Percentiles rank a stretch among this genome's conserved stretches.
Conservation (phyloP, 2,329 filamentous ascomycete species). For the Colletotrichum sp. region DNA sequence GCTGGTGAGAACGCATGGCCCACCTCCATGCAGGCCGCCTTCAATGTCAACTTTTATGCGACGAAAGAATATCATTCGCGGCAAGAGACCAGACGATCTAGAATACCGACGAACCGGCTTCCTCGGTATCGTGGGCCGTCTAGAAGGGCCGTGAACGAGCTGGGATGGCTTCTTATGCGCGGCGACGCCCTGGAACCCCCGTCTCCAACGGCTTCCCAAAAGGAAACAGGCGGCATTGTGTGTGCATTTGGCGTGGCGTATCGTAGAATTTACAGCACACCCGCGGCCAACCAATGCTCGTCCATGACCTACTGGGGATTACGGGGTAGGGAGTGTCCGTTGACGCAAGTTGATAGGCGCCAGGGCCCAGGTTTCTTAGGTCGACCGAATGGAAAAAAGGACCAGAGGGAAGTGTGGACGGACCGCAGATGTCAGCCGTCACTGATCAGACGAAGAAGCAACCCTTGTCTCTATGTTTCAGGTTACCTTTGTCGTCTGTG, state of each 20-base stretch:
- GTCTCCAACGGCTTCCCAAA: slow-evolving; percentile 1
- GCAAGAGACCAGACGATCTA: slow-evolving; percentile 14
- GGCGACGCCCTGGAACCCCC: not conserved
- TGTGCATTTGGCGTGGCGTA: not conserved
- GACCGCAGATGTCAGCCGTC: slow-evolving; percentile 16
- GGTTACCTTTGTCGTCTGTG: slow-evolving; percentile 15
- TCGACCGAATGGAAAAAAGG: not conserved
- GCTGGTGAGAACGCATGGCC: not conserved
- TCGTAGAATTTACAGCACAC: slow-evolving; percentile 11
- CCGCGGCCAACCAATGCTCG: not conserved
- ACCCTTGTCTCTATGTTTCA: slow-evolving; percentile 19
- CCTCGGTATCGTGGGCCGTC: not conserved
- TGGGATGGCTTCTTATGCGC: slow-evolving; percentile 16
- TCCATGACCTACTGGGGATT: not conserved
- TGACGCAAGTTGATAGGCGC: slow-evolving; percentile 18
- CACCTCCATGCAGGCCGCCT: not conserved
- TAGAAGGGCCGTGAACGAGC: not conserved
- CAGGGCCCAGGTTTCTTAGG: not conserved
- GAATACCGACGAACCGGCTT: slow-evolving; percentile 8
- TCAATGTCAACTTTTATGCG: slow-evolving; percentile 11
- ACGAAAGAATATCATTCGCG: not conserved
- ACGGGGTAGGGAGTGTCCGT: slow-evolving; percentile 6
- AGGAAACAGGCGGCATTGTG: not conserved
- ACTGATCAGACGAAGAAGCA: slow-evolving; percentile 19
- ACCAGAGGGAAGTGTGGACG: not conserved